Evolutionary conservation across 2,329 filamentous ascomycete species (phyloP), one percentile per base, ranked within the genome.

Genomic region (Colletotrichum musae): DNA sequence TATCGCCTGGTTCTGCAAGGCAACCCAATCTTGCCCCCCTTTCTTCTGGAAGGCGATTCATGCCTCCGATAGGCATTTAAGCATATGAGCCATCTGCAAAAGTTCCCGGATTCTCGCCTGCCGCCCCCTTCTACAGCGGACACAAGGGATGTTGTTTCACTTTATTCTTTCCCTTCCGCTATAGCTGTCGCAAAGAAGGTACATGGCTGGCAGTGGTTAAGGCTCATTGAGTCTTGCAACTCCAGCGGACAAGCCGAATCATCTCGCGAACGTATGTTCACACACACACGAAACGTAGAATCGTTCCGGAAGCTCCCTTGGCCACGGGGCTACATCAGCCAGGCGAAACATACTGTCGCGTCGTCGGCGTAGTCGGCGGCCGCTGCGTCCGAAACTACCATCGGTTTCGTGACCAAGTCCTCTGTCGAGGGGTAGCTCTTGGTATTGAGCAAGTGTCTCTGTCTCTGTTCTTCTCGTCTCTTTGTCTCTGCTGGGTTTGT

Each of bases 11-110:
- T 58, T 48, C 41, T 36, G 58, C 58, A 45, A 51, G 26, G 58
- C n/a, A 60, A 51, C 58, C 58, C 58, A 51, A 60, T 26, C 58
- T 51, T 43, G 47, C 47, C 58, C 45, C 58, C 26, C 28, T 51
- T 18, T 13, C 28, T 48, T 50, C 58, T 51, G 47, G 47, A 39
- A 60, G 58, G 58, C 47, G 47, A 59, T 45, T 39, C 43, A 28
- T 24, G 21, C 2, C n/a, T 51, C 26, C 9, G 26, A 16, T 24
- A 24, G 21, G 21, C n/a, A 51, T 59, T 59, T 51, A 51, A 51
- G 57, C 45, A 59, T 51, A 39, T 51, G 57, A 59, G 28, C 45
- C 28, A 5, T 21, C n/a, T 51, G 15, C 57, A 59, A 51, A 59
- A 59, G 57, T 59, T 32, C 57, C 45, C 32, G 21, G 7, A 18